Percentiles rank a stretch among this genome's conserved stretches.
phyloP scores from a whole-genome alignment of 148 eudicot species.

The Vaccinium vitisidaea region DNA sequence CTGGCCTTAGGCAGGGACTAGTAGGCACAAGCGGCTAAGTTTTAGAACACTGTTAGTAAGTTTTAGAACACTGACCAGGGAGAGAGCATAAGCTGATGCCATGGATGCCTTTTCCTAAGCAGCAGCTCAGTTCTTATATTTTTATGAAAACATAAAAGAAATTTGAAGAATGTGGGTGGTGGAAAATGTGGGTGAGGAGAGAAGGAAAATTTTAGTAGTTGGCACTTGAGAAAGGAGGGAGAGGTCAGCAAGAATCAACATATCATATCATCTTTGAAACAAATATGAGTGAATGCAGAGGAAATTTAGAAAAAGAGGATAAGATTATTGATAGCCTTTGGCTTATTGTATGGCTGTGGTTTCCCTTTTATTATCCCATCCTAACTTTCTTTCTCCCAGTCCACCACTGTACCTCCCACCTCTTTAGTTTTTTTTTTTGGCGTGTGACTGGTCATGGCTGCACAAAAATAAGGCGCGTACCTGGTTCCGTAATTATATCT shows the following conservation, averaged over 20 bases:
- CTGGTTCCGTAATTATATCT: no score
- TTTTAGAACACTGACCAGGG: slow-evolving; percentile 63
- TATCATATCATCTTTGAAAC: neutral
- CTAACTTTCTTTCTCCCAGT: slow-evolving; percentile 8
- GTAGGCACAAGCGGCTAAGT: no score
- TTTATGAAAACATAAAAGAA: neutral
- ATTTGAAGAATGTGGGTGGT: neutral
- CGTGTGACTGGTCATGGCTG: no score
- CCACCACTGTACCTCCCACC: neutral
- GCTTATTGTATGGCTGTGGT: slow-evolving; percentile 60
- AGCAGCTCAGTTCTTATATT: neutral
- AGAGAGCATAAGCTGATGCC: slow-evolving; percentile 72
- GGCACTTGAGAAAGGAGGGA: slow-evolving; percentile 8
- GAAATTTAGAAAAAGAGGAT: slow-evolving; percentile 22
- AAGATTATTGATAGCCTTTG: slow-evolving; percentile 61
- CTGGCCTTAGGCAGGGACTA: no score
- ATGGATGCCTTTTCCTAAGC: slow-evolving; percentile 28
- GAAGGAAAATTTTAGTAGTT: neutral
- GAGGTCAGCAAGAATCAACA: slow-evolving; percentile 6
- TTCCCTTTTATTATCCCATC: slow-evolving; percentile 18
- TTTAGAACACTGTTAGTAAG: neutral
- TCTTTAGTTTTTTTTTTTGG: neutral
- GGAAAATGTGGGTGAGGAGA: slow-evolving; percentile 8
- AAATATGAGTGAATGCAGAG: slow-evolving; percentile 8
- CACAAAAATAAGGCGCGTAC: no score